Conservation (phyloP, 2,329 filamentous ascomycete species). For the Phoma sp. region DNA sequence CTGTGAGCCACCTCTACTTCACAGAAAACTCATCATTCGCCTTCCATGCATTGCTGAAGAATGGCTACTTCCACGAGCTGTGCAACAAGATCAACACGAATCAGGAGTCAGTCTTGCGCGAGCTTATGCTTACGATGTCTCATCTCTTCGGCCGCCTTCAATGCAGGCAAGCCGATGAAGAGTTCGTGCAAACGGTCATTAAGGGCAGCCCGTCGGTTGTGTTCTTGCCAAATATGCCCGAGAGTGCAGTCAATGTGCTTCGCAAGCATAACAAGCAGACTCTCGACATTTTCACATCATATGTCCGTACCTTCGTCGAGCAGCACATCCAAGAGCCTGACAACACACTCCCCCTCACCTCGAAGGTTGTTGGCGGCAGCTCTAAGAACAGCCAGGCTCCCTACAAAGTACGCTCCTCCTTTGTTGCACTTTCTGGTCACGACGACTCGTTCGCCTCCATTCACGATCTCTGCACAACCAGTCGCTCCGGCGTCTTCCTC, state of each 20-base stretch:
- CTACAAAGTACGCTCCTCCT: constrained; percentile 66
- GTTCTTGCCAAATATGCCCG: constrained; percentile 68
- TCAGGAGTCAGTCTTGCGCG: constrained; percentile 58
- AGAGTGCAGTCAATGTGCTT: constrained; percentile 62
- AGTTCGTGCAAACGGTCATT: constrained; percentile 57
- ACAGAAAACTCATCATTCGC: constrained; percentile 77
- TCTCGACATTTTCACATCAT: constrained; percentile 68
- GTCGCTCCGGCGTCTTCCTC: constrained; percentile 72
- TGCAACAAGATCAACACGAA: constrained; percentile 63
- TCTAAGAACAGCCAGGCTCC: constrained; percentile 25
- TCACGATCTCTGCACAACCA: constrained; percentile 69
- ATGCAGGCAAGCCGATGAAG: constrained; percentile 54
- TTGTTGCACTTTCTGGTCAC: constrained; percentile 73
- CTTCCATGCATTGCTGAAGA: constrained; percentile 74
- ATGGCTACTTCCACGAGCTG: constrained; percentile 71
- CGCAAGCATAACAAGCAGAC: constrained; percentile 69
- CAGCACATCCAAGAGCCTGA: constrained; percentile 66
- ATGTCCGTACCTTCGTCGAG: constrained; percentile 71
- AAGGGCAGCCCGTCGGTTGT: constrained; percentile 68
- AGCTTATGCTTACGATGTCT: constrained; percentile 70
- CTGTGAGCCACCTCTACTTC: constrained; percentile 76
- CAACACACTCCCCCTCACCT: constrained; percentile 64
- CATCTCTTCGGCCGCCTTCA: constrained; percentile 72
- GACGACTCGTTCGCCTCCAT: constrained; percentile 69
- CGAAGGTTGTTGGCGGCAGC: constrained; percentile 52